Evolutionary conservation across 805 yeast species (phyloP).

Genomic region (Schizosaccharomyces pombe): DNA sequence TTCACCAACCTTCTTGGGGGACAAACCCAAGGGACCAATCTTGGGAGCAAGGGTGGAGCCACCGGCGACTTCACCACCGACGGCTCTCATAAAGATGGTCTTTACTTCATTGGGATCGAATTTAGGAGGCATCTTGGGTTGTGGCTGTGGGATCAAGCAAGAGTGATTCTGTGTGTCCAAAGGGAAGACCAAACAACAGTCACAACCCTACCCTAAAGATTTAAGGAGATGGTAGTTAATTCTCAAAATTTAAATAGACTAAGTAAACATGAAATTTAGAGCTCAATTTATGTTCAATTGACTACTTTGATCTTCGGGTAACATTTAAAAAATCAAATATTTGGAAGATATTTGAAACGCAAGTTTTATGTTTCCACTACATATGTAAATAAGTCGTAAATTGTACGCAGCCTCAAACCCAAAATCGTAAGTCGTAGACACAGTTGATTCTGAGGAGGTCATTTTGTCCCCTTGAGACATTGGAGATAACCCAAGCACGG

Average conservation of each 20-base stretch:
- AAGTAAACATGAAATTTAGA: no score
- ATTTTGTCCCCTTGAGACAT: no score
- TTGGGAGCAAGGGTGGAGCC: conserved; percentile 98
- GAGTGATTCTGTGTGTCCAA: background rate
- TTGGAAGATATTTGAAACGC: background rate
- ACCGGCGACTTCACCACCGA: conserved; percentile 99
- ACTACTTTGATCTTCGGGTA: no score
- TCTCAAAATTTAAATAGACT: no score
- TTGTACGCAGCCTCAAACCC: conserved; percentile 72
- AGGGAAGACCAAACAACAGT: conserved; percentile 2
- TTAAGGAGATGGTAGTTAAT: no score
- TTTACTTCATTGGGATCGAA: conserved; percentile 97
- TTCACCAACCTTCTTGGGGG: conserved; percentile 47
- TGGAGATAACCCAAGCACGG: conserved; percentile 25
- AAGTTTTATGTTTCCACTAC: conserved; percentile 33
- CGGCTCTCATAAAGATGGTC: conserved; percentile 96
- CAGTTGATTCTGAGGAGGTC: conserved; percentile 11
- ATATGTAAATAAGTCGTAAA: conserved; percentile 46
- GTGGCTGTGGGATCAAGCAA: conserved; percentile 1
- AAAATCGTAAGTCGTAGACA: conserved; percentile 23
- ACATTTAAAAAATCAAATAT: background rate
- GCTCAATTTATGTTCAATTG: no score
- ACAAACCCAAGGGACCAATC: conserved; percentile 98
- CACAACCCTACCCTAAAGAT: conserved; percentile 23
- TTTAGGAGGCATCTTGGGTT: conserved; percentile 11